Conservation (phyloP, 1,284 basidiomycete species). For the Caloboletus inedulis region DNA sequence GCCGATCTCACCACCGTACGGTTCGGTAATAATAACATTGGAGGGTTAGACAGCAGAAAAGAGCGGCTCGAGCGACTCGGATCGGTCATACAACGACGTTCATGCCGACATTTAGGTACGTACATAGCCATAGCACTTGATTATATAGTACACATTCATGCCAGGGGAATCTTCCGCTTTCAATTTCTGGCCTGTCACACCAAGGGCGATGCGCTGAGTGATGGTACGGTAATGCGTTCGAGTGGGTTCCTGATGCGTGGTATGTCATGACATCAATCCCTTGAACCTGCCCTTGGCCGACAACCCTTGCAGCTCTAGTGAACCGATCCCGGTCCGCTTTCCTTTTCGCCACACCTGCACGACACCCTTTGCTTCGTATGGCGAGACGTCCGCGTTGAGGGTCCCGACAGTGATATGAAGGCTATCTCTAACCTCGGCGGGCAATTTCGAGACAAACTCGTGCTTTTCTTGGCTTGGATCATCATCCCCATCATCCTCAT, state of each 20-base stretch:
- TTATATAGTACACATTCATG: not conserved
- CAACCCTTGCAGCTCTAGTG: constrained; percentile 36
- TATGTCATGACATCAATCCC: constrained; percentile 30
- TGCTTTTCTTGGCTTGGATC: constrained; percentile 39
- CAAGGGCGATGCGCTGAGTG: not conserved
- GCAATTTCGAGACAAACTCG: constrained; percentile 49
- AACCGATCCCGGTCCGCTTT: constrained; percentile 29
- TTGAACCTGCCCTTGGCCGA: constrained; percentile 42
- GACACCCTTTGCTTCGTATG: constrained; percentile 71
- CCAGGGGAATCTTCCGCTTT: not conserved
- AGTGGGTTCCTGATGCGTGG: not conserved
- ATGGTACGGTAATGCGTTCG: not conserved
- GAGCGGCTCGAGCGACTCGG: too few species aligned
- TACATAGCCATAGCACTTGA: not conserved
- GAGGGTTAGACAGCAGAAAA: not conserved
- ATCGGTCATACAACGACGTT: not conserved
- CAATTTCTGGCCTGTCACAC: not conserved
- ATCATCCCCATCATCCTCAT: constrained; percentile 2
- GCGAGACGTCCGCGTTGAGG: constrained; percentile 44
- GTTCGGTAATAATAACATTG: too few species aligned
- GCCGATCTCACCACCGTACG: too few species aligned
- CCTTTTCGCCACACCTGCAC: constrained; percentile 57
- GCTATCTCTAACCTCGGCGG: constrained; percentile 44
- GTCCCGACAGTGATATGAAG: constrained; percentile 94
- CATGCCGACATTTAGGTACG: not conserved